phyloP scores from a whole-genome alignment of 306 rosid genomes.

The Corylus avellana region DNA sequence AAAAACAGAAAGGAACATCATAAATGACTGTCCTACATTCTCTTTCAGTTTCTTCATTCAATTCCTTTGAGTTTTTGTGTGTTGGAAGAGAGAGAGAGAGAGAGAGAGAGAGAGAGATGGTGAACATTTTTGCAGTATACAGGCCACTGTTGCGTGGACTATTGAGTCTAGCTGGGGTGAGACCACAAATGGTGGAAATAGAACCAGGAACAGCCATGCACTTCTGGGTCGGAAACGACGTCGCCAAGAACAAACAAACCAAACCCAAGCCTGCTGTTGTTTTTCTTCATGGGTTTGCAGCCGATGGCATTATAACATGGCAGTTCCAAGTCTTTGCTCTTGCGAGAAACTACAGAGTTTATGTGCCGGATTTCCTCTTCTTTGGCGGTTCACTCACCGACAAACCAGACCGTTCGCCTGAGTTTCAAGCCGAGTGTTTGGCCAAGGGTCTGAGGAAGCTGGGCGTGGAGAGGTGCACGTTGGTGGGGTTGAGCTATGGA shows the following conservation, averaged over 20 bases:
- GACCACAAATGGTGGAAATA: slow-evolving; percentile 32
- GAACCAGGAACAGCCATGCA: slow-evolving; percentile 43
- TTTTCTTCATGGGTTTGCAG: slow-evolving; percentile 42
- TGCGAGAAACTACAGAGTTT: slow-evolving; percentile 30
- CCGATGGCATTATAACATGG: slow-evolving; percentile 44
- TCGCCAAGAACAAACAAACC: neutral
- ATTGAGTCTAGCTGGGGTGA: slow-evolving; percentile 29
- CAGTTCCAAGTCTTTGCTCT: slow-evolving; percentile 38
- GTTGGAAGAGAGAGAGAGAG: neutral
- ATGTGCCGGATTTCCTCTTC: slow-evolving; percentile 45
- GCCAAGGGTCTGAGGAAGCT: slow-evolving; percentile 37
- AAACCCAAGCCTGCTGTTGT: slow-evolving; percentile 22
- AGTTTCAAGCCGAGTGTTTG: slow-evolving; percentile 50
- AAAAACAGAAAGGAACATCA: no score
- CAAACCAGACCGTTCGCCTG: slow-evolving; percentile 30
- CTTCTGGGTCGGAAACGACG: slow-evolving; percentile 33
- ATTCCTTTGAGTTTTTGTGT: no score
- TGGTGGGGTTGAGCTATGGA: slow-evolving; percentile 45
- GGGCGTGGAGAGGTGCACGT: slow-evolving; percentile 40
- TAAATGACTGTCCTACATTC: no score
- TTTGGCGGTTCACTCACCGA: slow-evolving; percentile 42
- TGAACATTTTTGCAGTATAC: slow-evolving; percentile 16
- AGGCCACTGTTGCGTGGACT: neutral
- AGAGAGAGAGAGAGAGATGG: neutral
- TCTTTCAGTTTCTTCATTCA: neutral